Evolutionary conservation across 768 basidiomycete species (phyloP), one percentile per base, ranked within the genome.

Genomic region (Cantharellus cinnabarinus): DNA sequence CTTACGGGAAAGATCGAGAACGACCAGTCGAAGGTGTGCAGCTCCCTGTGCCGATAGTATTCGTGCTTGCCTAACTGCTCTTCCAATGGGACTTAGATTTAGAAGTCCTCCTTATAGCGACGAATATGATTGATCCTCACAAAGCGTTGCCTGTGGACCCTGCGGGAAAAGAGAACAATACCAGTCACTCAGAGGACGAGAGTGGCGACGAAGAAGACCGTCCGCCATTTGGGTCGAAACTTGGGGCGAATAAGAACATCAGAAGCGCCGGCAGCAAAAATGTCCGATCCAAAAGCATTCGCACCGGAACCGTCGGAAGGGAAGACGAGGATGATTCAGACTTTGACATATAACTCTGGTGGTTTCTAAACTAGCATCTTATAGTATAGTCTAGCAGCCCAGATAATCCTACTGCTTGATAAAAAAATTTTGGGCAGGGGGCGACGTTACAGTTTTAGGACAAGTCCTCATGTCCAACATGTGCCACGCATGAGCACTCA

Each of bases 1-100:
- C 87, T 2, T 88, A 89, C 83, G 85, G 85, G 10, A 82, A 81
- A 3, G 87, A 89, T 60, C 73, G 76, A 63, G 84, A 90, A 62
- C 78, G 87, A 52, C 75, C 73, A 14, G 71, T 84, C 4, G 81
- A 88, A 74, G 93, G 94, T 90, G 64, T 42, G 73, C 64, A 29
- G 35, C 3, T 50, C 14, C 41, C 5, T 35, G n/a, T 15, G 44
- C 3, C 42, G 58, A 41, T 39, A 35, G 61, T n/a, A 15, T 14
- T 39, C 52, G 7, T 54, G 35, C 35, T n/a, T 61, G 56, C 42
- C 52, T 20, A 37, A 62, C n/a, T 52, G 53, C 58, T 15, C 39
- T 53, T 40, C 51, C 37, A 65, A 85, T 48, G 20, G 20, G 10
- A 48, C 83, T 85, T 67, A 63, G 58, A 60, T 58, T 75, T 89